phyloP scores from a whole-genome alignment of 73 alveolate genomes.

The Paramecium biaurelia region DNA sequence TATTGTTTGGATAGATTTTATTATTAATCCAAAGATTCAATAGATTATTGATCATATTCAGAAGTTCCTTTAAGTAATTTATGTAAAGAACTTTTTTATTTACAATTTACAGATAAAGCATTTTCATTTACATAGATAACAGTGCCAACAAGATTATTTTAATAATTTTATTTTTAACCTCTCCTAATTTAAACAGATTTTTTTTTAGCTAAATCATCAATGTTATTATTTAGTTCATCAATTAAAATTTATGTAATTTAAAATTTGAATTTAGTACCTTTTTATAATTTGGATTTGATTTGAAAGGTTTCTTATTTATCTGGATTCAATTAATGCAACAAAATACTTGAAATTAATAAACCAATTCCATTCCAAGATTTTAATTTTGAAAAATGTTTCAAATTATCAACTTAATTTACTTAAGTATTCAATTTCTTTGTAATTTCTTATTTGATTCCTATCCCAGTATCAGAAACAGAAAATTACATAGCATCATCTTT shows the following conservation, averaged over 20 bases:
- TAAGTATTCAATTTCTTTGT: not conserved
- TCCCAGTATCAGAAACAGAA: not conserved
- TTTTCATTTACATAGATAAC: not conserved
- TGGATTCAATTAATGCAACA: not conserved
- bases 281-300: not conserved
- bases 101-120: not conserved
- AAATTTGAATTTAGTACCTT: not conserved
- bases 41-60: not conserved
- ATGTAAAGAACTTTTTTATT: not conserved
- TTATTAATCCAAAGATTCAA: not conserved
- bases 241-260: not conserved
- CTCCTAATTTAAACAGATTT: not conserved
- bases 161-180: not conserved
- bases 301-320: not conserved
- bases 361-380: conserved; percentile 25
- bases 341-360: not conserved
- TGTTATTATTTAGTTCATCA: not conserved
- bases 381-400: not conserved
- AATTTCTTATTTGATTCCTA: not conserved
- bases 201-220: not conserved
- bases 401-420: not conserved
- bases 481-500: not conserved
- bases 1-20: not conserved
- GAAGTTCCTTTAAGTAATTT: not conserved
- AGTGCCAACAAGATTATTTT: not conserved